phyloP scores from a whole-genome alignment of 2,329 filamentous ascomycete genomes.

The Geosmithia putterillii region DNA sequence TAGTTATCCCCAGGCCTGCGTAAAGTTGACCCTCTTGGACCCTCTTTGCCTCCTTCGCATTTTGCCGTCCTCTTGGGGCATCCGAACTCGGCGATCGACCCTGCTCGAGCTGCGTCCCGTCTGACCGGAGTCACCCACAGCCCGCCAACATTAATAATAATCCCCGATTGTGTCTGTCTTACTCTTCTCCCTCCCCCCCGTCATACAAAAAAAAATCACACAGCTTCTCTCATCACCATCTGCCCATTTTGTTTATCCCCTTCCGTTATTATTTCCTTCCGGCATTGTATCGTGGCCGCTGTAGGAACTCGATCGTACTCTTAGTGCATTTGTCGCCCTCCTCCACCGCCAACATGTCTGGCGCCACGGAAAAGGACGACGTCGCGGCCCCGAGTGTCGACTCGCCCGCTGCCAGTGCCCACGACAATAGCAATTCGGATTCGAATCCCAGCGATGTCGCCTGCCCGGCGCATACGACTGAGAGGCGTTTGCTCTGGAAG shows the following conservation, averaged over 20 bases:
- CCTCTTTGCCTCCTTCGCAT: background rate
- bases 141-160: too few relatives aligned
- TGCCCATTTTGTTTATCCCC: too few relatives aligned
- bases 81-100: background rate
- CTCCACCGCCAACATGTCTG: background rate
- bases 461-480: conserved; percentile 44
- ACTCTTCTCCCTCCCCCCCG: too few relatives aligned
- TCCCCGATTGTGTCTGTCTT: too few relatives aligned
- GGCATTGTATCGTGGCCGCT: too few relatives aligned
- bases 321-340: background rate
- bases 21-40: background rate
- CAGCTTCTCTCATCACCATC: too few relatives aligned
- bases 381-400: background rate
- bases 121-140: too few relatives aligned
- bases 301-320: too few relatives aligned
- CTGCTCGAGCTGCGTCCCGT: too few relatives aligned
- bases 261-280: too few relatives aligned
- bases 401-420: background rate
- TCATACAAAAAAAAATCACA: too few relatives aligned
- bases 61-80: background rate
- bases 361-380: background rate
- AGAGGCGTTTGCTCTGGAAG: conserved; percentile 53
- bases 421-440: background rate
- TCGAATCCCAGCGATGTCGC: conserved; percentile 7
- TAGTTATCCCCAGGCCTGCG: too few relatives aligned